Percentiles rank a stretch among this genome's conserved stretches.
Conservation (phyloP, 768 basidiomycete genomes). For the Lentinula raphanica region DNA sequence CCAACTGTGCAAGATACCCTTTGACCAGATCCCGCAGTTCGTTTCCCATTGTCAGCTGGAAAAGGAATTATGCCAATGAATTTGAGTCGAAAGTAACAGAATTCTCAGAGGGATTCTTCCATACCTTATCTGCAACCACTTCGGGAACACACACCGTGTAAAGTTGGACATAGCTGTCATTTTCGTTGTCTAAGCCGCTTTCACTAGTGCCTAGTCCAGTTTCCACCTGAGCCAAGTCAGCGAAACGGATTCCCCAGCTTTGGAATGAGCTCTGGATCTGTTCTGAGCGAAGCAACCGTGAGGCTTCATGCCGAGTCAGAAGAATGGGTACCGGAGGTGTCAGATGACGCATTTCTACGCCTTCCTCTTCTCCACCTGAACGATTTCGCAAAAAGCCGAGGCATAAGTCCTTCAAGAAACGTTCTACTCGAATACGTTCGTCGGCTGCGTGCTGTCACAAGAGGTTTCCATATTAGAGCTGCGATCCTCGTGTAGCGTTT, state of each 20-base stretch:
- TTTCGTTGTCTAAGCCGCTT: constrained; percentile 18
- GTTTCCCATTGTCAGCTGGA: constrained; percentile 56
- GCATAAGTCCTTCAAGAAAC: constrained; percentile 71
- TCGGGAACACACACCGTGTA: constrained; percentile 59
- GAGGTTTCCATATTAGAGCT: constrained; percentile 4
- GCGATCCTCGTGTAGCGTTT: constrained; percentile 7
- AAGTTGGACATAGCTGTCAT: constrained; percentile 56
- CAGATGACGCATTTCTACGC: constrained; percentile 38
- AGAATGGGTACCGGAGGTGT: constrained; percentile 56
- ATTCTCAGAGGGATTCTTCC: constrained; percentile 13
- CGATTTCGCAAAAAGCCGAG: constrained; percentile 49
- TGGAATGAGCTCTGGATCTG: constrained; percentile 44
- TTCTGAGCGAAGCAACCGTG: constrained; percentile 35
- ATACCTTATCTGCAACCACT: constrained; percentile 64
- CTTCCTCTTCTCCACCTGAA: constrained; percentile 19
- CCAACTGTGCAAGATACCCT: constrained; percentile 60
- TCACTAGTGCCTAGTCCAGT: constrained; percentile 18
- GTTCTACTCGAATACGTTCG: constrained; percentile 89
- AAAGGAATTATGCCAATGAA: constrained; percentile 10
- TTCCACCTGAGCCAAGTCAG: constrained; percentile 23
- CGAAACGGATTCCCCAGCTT: constrained; percentile 68
- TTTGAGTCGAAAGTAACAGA: constrained; percentile 5
- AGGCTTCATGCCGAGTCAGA: constrained; percentile 61
- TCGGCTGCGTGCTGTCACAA: constrained; percentile 89
- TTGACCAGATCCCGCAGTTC: constrained; percentile 76